Conservation (phyloP, 441 rosid genomes). For the Gossypium davidsonii region DNA sequence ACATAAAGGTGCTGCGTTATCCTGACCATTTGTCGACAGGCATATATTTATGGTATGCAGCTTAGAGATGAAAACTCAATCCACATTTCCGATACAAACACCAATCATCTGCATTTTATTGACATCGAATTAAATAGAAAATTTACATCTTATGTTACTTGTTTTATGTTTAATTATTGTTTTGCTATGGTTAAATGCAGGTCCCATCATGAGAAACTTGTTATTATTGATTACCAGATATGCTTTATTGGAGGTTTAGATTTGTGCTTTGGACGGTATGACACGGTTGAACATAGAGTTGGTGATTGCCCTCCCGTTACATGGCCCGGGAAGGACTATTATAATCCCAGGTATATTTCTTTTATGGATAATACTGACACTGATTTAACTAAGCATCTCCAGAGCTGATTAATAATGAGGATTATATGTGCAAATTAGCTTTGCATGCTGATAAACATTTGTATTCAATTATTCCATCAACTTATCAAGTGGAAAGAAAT, state of each 20-base stretch:
- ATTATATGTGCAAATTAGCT: not conserved
- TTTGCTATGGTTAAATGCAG: constrained; percentile 28
- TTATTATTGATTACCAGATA: constrained; percentile 57
- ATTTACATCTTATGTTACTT: constrained; percentile 2
- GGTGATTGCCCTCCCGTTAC: constrained; percentile 48
- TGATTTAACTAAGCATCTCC: not conserved
- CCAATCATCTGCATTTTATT: not conserved
- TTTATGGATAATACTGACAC: not conserved
- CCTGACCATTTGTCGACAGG: constrained; percentile 68
- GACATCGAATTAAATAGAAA: not conserved
- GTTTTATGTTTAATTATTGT: not conserved
- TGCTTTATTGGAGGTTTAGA: constrained; percentile 72
- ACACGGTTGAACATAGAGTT: constrained; percentile 51
- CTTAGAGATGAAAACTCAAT: constrained; percentile 2
- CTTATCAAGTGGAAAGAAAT: not conserved
- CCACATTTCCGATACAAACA: not conserved
- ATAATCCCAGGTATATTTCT: constrained; percentile 55
- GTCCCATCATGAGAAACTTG: constrained; percentile 79
- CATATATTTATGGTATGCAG: constrained; percentile 57
- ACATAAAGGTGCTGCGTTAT: constrained; percentile 65
- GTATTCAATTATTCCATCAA: not conserved
- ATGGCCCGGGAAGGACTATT: constrained; percentile 81
- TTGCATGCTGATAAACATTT: not conserved
- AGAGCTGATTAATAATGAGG: not conserved
- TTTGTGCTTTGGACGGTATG: constrained; percentile 69